Evolutionary conservation across 345 rosid genomes (phyloP).

Genomic region (Hirschfeldia incana): DNA sequence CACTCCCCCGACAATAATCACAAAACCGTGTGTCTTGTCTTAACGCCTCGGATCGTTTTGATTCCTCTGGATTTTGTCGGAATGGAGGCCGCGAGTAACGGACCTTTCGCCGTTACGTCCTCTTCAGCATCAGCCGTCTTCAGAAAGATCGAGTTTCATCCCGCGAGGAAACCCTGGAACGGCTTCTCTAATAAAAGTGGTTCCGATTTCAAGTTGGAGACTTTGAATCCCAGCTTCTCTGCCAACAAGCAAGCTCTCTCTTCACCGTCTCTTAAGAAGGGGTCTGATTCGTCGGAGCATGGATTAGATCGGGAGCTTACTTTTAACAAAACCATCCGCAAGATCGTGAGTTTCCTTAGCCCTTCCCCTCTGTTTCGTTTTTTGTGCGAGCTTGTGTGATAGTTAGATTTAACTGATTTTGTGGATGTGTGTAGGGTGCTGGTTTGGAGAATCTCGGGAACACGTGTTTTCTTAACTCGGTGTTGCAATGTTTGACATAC

Average conservation of each 20-base stretch:
- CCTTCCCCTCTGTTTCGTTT: background rate
- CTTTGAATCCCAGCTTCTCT: constrained; percentile 58
- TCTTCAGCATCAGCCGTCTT: constrained; percentile 33
- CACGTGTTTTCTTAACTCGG: constrained; percentile 96
- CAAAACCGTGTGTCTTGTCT: constrained; percentile 8
- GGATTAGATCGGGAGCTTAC: constrained; percentile 73
- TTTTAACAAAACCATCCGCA: constrained; percentile 58
- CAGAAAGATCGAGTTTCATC: constrained; percentile 65
- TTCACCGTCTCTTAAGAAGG: constrained; percentile 41
- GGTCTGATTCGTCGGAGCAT: constrained; percentile 52
- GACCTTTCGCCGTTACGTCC: constrained; percentile 39
- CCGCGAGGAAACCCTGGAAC: constrained; percentile 54
- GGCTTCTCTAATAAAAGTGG: constrained; percentile 39
- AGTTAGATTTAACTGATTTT: background rate
- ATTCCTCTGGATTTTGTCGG: constrained; percentile 2
- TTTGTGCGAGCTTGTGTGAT: background rate
- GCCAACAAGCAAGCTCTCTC: constrained; percentile 30
- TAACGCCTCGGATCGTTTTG: background rate
- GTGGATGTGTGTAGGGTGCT: constrained; percentile 67
- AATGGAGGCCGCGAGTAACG: constrained; percentile 41
- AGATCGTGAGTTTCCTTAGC: constrained; percentile 61
- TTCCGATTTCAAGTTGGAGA: constrained; percentile 72
- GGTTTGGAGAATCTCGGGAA: constrained; percentile 95
- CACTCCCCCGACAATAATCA: background rate
- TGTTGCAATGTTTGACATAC: constrained; percentile 90